A percentile compares a stretch with the other conserved stretches of the same genome.
These are phyloP conservation scores for Xylaria sp. DNA, from an alignment of 2,329 filamentous ascomycete species.

Conservation along the genomic window DNA sequence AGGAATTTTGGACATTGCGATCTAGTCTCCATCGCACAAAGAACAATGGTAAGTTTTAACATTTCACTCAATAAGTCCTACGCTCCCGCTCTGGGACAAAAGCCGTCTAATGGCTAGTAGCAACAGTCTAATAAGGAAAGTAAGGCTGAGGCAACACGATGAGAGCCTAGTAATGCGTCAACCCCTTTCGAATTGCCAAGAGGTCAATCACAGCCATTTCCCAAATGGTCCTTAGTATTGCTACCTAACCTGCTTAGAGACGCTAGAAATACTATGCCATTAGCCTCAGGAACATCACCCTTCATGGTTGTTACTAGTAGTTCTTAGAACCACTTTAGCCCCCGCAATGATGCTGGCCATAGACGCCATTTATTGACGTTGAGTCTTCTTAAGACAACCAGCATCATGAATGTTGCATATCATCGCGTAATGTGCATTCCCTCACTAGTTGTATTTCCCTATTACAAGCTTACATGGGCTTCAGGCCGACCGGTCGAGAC, in stretches of 20 bases:
- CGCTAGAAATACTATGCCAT: background rate
- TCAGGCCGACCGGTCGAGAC: background rate
- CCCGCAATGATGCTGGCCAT: too few species aligned
- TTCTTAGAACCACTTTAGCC: too few species aligned
- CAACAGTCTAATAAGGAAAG: too few species aligned
- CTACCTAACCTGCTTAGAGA: too few species aligned
- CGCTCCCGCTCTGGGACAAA: too few species aligned
- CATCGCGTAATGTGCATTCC: background rate
- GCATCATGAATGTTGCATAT: background rate
- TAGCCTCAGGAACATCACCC: background rate
- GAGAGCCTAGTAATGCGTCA: too few species aligned
- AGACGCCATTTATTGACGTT: too few species aligned
- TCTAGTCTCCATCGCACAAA: background rate
- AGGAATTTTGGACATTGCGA: background rate
- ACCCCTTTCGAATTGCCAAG: background rate
- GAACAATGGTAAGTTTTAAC: background rate
- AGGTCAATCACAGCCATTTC: background rate
- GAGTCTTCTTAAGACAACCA: too few species aligned
- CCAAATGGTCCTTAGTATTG: too few species aligned
- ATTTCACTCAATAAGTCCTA: too few species aligned
- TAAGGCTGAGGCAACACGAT: too few species aligned
- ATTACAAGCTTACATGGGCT: background rate
- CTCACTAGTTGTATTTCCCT: background rate
- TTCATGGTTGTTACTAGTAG: background rate
- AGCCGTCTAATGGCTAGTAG: slow-evolving; percentile 1